These are phyloP conservation scores for Cryphonectria naterciae DNA, from an alignment of 2,329 filamentous ascomycete genomes.

Conservation along the genomic window DNA sequence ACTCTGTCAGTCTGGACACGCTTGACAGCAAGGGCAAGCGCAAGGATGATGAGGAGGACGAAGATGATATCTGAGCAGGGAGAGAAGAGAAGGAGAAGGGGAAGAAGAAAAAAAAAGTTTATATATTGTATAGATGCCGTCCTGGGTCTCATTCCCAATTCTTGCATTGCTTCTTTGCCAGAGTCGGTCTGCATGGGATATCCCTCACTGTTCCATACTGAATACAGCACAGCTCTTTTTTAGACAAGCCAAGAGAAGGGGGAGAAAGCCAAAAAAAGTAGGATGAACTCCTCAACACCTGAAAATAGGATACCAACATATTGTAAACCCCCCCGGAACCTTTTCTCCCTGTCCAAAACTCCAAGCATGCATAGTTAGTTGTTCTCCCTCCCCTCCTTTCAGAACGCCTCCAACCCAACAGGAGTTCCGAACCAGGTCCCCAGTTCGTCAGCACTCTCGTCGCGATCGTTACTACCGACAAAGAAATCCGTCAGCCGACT, in stretches of 20 bases:
- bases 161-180: constrained; percentile 14
- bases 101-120: not conserved
- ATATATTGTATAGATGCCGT: constrained; percentile 24
- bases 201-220: constrained; percentile 19
- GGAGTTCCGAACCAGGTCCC: constrained; percentile 81
- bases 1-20: constrained; percentile 61
- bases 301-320: constrained; percentile 9
- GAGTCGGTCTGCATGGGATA: constrained; percentile 23
- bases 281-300: constrained; percentile 15
- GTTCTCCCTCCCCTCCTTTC: constrained; percentile 32
- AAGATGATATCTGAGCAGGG: constrained; percentile 57
- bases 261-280: not conserved
- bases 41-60: constrained; percentile 48
- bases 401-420: constrained; percentile 73
- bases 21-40: constrained; percentile 64
- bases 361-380: constrained; percentile 2
- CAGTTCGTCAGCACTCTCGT: constrained; percentile 66
- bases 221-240: constrained; percentile 5
- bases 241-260: constrained; percentile 11
- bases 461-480: constrained; percentile 43
- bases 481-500: constrained; percentile 80
- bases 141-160: constrained; percentile 2
- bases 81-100: not conserved
- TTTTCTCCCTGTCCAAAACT: constrained; percentile 1
- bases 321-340: constrained; percentile 15